Conservation (phyloP, 805 yeast species). For the Metschnikowia kofuensis region DNA sequence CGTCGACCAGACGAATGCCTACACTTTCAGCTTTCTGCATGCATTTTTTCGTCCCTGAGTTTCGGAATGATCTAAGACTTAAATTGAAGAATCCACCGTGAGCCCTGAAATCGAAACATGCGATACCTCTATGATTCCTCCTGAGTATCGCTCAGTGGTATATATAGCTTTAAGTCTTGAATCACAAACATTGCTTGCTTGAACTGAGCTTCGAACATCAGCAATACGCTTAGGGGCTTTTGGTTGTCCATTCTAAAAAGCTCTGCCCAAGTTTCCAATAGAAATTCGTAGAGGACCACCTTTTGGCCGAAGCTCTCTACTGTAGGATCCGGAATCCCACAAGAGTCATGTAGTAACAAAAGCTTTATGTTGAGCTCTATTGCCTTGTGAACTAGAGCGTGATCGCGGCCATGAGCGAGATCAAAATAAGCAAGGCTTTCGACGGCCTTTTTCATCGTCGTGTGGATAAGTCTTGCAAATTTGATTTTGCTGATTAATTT, state of each 20-base stretch:
- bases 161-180: neutral
- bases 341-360: neutral
- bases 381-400: neutral
- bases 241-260: neutral
- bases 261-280: neutral
- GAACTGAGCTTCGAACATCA: neutral
- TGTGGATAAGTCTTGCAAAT: conserved; percentile 1
- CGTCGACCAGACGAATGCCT: too few relatives aligned
- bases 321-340: neutral
- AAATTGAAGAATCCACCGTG: neutral
- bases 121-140: too few relatives aligned
- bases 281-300: neutral
- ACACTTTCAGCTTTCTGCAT: too few relatives aligned
- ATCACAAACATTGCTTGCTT: neutral
- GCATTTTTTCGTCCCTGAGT: too few relatives aligned
- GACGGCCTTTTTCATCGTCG: neutral
- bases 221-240: neutral
- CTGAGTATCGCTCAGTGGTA: neutral
- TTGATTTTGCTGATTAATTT: neutral
- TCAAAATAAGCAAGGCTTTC: neutral
- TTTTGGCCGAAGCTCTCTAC: neutral
- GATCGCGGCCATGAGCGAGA: neutral
- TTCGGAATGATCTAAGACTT: too few relatives aligned
- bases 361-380: neutral
- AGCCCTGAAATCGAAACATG: too few relatives aligned